Base-by-base conservation (phyloP, 306 rosid species). In the Inga laurina region DNA sequence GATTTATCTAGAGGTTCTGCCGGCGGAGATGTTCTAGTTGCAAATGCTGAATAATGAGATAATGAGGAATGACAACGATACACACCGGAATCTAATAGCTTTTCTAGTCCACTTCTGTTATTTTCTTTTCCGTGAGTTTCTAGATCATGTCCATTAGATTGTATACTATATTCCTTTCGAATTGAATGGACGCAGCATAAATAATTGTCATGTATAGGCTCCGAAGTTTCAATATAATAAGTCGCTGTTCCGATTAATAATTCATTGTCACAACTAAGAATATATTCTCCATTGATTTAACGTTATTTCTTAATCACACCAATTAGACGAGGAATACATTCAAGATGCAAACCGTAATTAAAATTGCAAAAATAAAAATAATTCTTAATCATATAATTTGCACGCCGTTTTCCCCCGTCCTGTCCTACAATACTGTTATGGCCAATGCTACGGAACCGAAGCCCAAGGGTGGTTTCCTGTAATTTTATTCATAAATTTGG, bases 31-130 rank as follows among this genome's bases (percentile, higher is more conserved):
- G 83, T 74, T 85, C 91, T 92, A 59, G 82, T 84, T 24, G 78
- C 75, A 75, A 87, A 86, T 21, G 90, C 88, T 70, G 97, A 81
- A 81, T 44, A 89, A 66, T 89, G 93, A 0, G 99, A 92, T 75
- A 94, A 71, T 34, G 98, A 86, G n/a, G 99, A 97, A 80, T 92
- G 94, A 51, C 97, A 97, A 78, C 97, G 98, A 77, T 86, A 94
- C 52, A 92, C 93, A n/a, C 85, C 74, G 4, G 98, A 91, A 80
- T 92, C 94, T 81, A 94, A 79, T 65, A 79, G 82, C 32, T 86
- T 92, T 78, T 92, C 89, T 84, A 43, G 84, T 24, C 82, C 83
- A 84, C 76, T 75, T 86, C 81, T 86, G 10, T 78, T 74, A 27
- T 44, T 45, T 74, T 82, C 92, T 86, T 86, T 90, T 69, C 74